These are phyloP conservation scores for Ganoderma lingzhi DNA, from an alignment of 1,284 basidiomycete species.

Conservation along the genomic window DNA sequence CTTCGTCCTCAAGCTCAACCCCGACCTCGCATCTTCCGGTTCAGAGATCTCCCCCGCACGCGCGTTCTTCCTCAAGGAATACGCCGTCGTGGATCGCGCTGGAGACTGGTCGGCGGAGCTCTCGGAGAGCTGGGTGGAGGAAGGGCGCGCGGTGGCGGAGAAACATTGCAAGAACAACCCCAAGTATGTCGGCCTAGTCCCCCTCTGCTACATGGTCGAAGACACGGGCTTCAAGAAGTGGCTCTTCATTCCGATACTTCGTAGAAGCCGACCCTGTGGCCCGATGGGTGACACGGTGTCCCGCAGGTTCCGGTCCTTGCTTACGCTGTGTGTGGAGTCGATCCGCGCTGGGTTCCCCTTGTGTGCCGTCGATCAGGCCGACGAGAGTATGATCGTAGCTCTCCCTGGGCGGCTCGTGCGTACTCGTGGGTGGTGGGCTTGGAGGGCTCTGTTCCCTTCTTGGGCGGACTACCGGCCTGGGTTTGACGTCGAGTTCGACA, in stretches of 20 bases:
- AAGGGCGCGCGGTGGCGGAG: neutral
- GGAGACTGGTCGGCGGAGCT: neutral
- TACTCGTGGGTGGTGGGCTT: neutral
- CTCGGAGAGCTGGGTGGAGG: neutral
- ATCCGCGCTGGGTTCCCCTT: neutral
- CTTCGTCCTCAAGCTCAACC: neutral
- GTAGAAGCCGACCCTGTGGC: neutral
- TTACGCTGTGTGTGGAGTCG: neutral
- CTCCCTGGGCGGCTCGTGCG: conserved; percentile 1
- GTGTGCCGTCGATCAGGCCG: neutral
- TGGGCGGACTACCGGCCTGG: neutral
- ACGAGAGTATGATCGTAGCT: neutral
- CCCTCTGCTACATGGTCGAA: neutral
- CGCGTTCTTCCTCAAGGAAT: neutral
- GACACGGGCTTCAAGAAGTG: neutral
- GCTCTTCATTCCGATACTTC: neutral
- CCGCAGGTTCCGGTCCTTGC: neutral
- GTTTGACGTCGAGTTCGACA: neutral
- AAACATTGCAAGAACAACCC: neutral
- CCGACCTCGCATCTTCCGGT: neutral
- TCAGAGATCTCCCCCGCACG: neutral
- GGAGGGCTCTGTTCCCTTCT: neutral
- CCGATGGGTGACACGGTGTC: neutral
- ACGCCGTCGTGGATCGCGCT: neutral
- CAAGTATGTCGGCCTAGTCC: neutral